Evolutionary conservation across 441 rosid species (phyloP), one percentile per base, ranked within the genome.

Genomic region (Theobroma grandiflorum): DNA sequence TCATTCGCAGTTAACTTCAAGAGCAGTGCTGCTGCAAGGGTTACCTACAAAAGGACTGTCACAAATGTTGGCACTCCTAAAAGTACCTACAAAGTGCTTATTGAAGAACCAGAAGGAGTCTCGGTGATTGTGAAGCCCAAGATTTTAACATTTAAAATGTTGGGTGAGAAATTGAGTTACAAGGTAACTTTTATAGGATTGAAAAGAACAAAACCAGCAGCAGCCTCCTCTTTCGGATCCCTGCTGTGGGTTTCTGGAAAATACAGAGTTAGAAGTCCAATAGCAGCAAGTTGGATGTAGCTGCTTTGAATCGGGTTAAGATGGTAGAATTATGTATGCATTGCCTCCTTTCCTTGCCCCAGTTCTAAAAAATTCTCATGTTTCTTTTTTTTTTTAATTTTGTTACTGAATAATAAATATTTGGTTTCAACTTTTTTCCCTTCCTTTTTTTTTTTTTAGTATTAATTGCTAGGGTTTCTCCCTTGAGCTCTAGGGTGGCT

Each of bases 101-200:
- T 90, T 35, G 70, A 74, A 20, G 87, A 83, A 57, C 93, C 91
- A 0, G 70, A 42, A 11, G 90, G 88, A 20, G 88, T 88, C 40
- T 67, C 72, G 22, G 74, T 90, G 78, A 83, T 22, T n/a, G 91
- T 90, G 33, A 69, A 84, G 83, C 91, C 91, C 0, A 80, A 77
- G 58, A 73, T 53, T 49, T 82, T 92, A 47, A 77, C 68, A 7
- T 92, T 94, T 69, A 1, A 69, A 3, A 89, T 87, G 59, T 4
- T 73, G 18, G 83, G 94, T 45, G 78, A 92, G 87, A 80, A 82
- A 73, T 18, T 81, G 86, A 91, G 90, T 72, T 92, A 90, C 78
- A 85, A 79, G 47, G 91, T 90, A 63, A 86, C 76, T 26, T 86
- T 92, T 40, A 75, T 26, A 43, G 68, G 82, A 11, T 35, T 31